phyloP scores from a whole-genome alignment of 1,284 basidiomycete genomes.

The Fomitopsis pinicola region DNA sequence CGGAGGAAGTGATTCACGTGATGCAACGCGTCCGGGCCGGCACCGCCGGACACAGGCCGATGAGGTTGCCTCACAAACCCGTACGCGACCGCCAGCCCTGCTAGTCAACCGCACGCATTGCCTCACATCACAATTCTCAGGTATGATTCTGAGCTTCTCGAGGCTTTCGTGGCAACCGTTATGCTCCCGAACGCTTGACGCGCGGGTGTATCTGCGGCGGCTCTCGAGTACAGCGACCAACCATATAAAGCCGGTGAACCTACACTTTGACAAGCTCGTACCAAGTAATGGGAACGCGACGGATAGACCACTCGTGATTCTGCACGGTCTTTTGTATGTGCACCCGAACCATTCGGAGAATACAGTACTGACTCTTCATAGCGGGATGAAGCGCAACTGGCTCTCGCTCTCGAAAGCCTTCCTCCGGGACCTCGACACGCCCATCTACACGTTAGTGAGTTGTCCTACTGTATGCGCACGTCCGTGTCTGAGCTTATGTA shows the following conservation, averaged over 20 bases:
- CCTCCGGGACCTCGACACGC: slow-evolving; percentile 47
- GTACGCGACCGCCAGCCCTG: background rate
- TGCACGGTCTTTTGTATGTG: slow-evolving; percentile 64
- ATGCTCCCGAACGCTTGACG: background rate
- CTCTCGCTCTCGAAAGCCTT: slow-evolving; percentile 67
- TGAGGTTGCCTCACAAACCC: background rate
- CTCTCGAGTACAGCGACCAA: background rate
- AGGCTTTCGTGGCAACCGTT: background rate
- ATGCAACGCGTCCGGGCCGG: background rate
- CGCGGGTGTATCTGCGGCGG: background rate
- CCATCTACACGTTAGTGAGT: slow-evolving; percentile 72
- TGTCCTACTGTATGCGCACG: background rate
- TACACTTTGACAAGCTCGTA: slow-evolving; percentile 39
- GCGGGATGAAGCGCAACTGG: slow-evolving; percentile 83
- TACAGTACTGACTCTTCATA: slow-evolving; percentile 23
- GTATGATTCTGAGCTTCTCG: background rate
- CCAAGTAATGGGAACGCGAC: slow-evolving; percentile 36
- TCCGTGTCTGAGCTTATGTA: background rate
- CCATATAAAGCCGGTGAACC: slow-evolving; percentile 28
- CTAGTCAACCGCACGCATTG: background rate
- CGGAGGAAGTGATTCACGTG: background rate
- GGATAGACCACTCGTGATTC: slow-evolving; percentile 49
- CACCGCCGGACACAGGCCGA: background rate
- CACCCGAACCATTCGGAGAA: background rate
- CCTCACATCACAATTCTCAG: no score